A percentile compares a stretch with the other conserved stretches of the same genome.
Conservation (phyloP, 345 rosid species). For the Carallia brachiata region DNA sequence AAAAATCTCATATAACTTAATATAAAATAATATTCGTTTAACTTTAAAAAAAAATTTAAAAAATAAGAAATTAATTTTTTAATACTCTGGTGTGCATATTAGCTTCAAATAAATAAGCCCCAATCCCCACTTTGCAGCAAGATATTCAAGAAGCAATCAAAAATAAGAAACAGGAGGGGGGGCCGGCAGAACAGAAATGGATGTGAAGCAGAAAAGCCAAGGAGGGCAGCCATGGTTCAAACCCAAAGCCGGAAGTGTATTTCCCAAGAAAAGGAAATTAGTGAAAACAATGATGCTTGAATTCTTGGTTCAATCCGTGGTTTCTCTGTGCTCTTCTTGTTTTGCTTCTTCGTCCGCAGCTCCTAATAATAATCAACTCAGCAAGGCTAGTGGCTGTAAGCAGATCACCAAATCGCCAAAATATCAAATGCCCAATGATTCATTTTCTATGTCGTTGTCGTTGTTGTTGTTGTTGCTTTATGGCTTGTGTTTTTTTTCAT, state of each 20-base stretch:
- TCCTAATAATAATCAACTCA: not conserved
- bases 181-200: not conserved
- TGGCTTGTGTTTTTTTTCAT: not conserved
- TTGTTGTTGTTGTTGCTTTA: too few species aligned
- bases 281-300: constrained; percentile 18
- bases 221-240: constrained; percentile 1
- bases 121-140: too few species aligned
- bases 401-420: not conserved
- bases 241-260: constrained; percentile 20
- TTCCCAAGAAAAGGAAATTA: constrained; percentile 19
- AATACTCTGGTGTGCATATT: too few species aligned
- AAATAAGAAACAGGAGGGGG: too few species aligned
- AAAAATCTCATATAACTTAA: too few species aligned
- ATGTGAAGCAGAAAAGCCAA: not conserved
- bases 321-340: not conserved
- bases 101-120: too few species aligned
- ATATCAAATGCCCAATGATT: not conserved
- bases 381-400: not conserved
- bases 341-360: not conserved
- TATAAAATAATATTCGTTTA: too few species aligned
- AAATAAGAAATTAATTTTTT: too few species aligned
- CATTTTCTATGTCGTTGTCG: not conserved
- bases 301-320: not conserved
- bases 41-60: too few species aligned
- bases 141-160: too few species aligned